Evolutionary conservation across 768 basidiomycete species (phyloP).

Genomic region (Cubamyces lactineus): DNA sequence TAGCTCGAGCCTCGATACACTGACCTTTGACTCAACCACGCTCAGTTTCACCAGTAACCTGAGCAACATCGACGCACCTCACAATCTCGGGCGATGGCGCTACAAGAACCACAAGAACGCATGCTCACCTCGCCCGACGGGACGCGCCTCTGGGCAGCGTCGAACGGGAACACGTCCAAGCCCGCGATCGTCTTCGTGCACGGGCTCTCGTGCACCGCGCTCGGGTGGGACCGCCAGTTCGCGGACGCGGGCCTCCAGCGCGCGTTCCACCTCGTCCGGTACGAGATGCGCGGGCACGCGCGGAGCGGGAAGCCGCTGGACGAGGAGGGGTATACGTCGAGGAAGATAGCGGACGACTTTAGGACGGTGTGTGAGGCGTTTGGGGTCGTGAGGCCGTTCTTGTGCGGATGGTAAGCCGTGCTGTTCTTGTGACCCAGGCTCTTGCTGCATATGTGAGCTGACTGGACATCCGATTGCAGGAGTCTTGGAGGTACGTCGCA

Average conservation of each 20-base stretch:
- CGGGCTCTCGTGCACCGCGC: slow-evolving; percentile 42
- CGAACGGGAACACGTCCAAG: slow-evolving; percentile 42
- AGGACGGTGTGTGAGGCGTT: slow-evolving; percentile 33
- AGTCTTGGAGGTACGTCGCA: slow-evolving; percentile 29
- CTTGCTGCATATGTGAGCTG: background rate
- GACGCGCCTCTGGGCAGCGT: slow-evolving; percentile 44
- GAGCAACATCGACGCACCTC: background rate
- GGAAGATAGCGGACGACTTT: slow-evolving; percentile 36
- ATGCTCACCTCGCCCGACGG: slow-evolving; percentile 43
- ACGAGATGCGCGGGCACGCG: slow-evolving; percentile 39
- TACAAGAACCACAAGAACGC: background rate
- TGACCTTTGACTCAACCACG: background rate
- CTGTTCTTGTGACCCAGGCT: background rate
- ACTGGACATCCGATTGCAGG: slow-evolving; percentile 5
- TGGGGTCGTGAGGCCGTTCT: slow-evolving; percentile 27
- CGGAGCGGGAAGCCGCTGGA: slow-evolving; percentile 32
- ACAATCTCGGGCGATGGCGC: background rate
- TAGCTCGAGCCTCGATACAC: too few species aligned
- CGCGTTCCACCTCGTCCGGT: slow-evolving; percentile 37
- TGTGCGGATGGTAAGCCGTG: slow-evolving; percentile 30
- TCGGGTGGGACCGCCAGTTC: slow-evolving; percentile 44
- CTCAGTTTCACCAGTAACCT: too few species aligned
- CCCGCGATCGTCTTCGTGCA: slow-evolving; percentile 47
- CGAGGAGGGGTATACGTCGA: slow-evolving; percentile 28
- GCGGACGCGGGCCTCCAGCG: slow-evolving; percentile 34